Percentiles rank a stretch among this genome's conserved stretches.
These are phyloP conservation scores for Acacia concinna DNA, from an alignment of 331 rosid species.

Conservation along the genomic window DNA sequence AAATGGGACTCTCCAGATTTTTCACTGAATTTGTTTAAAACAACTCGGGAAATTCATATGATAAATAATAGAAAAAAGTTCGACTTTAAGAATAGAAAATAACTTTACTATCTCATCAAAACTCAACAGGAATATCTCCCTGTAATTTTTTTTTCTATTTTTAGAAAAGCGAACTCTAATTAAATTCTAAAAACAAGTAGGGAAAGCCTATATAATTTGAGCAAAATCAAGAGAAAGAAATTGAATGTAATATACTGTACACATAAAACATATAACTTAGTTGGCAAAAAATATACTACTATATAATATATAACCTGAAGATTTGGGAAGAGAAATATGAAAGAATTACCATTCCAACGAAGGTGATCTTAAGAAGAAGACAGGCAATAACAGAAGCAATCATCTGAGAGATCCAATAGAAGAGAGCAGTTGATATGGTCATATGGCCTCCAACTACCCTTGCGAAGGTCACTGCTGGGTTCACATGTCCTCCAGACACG, in stretches of 20 bases:
- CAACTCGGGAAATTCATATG: not conserved
- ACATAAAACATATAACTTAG: not conserved
- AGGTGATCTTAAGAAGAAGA: constrained; percentile 58
- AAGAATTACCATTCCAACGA: constrained; percentile 68
- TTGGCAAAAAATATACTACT: not conserved
- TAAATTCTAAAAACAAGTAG: too few species aligned
- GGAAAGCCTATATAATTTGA: too few species aligned
- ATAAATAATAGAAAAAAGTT: too few species aligned
- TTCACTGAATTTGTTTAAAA: not conserved
- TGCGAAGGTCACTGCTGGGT: constrained; percentile 84
- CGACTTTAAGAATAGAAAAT: too few species aligned
- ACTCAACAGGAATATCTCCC: not conserved
- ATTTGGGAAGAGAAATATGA: not conserved
- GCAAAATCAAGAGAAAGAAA: not conserved
- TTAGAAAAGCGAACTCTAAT: not conserved
- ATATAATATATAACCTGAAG: not conserved
- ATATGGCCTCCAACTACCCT: constrained; percentile 83
- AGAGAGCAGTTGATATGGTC: constrained; percentile 69
- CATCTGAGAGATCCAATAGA: constrained; percentile 76
- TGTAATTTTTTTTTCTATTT: not conserved
- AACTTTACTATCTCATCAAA: too few species aligned
- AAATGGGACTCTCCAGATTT: not conserved
- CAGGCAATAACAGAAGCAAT: constrained; percentile 81
- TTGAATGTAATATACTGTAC: not conserved
- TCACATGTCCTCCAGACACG: constrained; percentile 85